phyloP scores from a whole-genome alignment of 1,139 yeast genomes.

The Tardiomyces blankii region DNA sequence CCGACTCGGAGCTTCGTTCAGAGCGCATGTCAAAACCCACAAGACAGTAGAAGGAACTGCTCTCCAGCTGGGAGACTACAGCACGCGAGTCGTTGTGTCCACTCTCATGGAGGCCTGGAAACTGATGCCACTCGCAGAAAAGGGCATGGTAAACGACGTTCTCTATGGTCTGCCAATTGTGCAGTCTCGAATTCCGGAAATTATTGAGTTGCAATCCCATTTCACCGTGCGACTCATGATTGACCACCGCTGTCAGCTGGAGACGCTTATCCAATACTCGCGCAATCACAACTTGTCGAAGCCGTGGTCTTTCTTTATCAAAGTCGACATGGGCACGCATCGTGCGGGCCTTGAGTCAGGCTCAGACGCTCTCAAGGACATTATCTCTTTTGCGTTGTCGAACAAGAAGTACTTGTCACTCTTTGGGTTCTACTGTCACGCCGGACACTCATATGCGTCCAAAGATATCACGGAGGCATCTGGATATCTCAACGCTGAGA shows the following conservation, averaged over 20 bases:
- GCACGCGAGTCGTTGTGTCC: conserved; percentile 28
- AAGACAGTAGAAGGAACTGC: conserved; percentile 4
- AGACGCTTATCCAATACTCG: conserved; percentile 26
- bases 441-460: conserved; percentile 62
- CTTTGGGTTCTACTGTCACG: conserved; percentile 68
- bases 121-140: conserved; percentile 20
- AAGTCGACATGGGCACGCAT: conserved; percentile 28
- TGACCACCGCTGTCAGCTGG: conserved; percentile 49
- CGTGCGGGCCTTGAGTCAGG: conserved; percentile 48
- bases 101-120: conserved; percentile 34
- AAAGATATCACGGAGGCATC: conserved; percentile 38
- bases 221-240: conserved; percentile 34
- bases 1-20: conserved; percentile 1
- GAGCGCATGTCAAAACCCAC: conserved; percentile 8
- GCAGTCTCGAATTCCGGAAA: conserved; percentile 38
- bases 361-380: conserved; percentile 22
- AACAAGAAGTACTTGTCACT: conserved; percentile 22
- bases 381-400: conserved; percentile 22
- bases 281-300: neutral
- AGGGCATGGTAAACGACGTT: conserved; percentile 44
- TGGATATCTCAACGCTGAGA: conserved; percentile 40
- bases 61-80: conserved; percentile 4
- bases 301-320: conserved; percentile 35
- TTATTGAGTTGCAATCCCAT: conserved; percentile 29
- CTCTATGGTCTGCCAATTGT: conserved; percentile 59